Percentiles rank a stretch among this genome's conserved stretches.
phyloP scores from a whole-genome alignment of 2,329 filamentous ascomycete species.

The Verticillium klebahnii region DNA sequence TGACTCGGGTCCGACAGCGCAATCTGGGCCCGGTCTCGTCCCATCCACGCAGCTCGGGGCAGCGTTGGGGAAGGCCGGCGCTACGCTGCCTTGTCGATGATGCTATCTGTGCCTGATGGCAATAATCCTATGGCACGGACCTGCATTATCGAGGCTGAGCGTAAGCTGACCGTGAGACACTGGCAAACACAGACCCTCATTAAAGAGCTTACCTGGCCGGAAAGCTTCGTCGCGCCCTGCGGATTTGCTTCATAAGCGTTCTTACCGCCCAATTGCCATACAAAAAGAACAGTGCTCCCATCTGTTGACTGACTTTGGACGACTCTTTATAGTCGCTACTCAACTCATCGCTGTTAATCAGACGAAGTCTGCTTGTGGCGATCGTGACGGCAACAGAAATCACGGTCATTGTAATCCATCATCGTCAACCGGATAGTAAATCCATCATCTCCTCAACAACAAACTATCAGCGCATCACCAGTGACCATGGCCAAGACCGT shows the following conservation, averaged over 20 bases:
- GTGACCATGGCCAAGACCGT: slow-evolving; percentile 44
- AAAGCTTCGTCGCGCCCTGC: not conserved
- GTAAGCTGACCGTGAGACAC: not conserved
- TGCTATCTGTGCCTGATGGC: not conserved
- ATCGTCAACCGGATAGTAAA: no score
- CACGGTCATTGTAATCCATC: no score
- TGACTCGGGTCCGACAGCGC: not conserved
- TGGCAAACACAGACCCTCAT: not conserved
- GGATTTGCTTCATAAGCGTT: not conserved
- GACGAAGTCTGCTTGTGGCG: not conserved
- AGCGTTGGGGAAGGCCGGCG: not conserved
- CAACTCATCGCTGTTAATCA: not conserved
- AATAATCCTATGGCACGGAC: not conserved
- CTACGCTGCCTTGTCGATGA: not conserved
- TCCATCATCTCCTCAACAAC: no score
- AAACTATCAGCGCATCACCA: no score
- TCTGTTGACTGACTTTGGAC: not conserved
- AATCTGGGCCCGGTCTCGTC: not conserved
- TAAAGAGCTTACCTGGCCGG: not conserved
- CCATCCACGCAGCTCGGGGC: not conserved
- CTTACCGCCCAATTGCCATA: not conserved
- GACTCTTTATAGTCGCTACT: not conserved
- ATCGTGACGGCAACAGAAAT: not conserved
- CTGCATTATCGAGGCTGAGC: not conserved
- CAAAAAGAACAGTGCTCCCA: not conserved